These are phyloP conservation scores for Botryosphaeria dothidea DNA, from an alignment of 2,329 filamentous ascomycete species.

Conservation along the genomic window DNA sequence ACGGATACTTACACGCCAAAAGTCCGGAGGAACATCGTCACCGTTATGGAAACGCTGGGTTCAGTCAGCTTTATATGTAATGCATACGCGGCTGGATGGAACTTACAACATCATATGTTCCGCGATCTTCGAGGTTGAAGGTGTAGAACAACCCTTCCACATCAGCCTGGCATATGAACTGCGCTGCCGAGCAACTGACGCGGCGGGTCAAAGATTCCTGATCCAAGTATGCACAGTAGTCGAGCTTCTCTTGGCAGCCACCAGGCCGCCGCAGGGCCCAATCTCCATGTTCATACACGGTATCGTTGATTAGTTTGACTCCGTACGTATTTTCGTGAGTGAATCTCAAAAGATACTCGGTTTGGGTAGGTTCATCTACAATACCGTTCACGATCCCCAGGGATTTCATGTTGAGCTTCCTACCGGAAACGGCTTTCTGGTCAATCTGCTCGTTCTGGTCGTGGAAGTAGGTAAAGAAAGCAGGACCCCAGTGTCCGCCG, in stretches of 20 bases:
- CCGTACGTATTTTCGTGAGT: slow-evolving; percentile 62
- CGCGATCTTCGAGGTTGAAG: slow-evolving; percentile 43
- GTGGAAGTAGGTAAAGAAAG: slow-evolving; percentile 57
- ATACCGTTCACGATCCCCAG: slow-evolving; percentile 28
- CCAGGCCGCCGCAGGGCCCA: slow-evolving; percentile 46
- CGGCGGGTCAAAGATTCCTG: slow-evolving; percentile 36
- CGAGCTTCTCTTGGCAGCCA: slow-evolving; percentile 58
- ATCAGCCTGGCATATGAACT: slow-evolving; percentile 46
- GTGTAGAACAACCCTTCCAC: slow-evolving; percentile 46
- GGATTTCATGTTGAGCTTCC: slow-evolving; percentile 36
- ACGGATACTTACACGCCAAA: background rate
- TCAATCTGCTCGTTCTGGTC: slow-evolving; percentile 57
- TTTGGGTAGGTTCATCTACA: slow-evolving; percentile 46
- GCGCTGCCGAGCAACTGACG: slow-evolving; percentile 45
- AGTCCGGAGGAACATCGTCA: slow-evolving; percentile 34
- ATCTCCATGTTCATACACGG: slow-evolving; percentile 48
- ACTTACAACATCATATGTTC: slow-evolving; percentile 56
- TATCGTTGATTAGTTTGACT: slow-evolving; percentile 53
- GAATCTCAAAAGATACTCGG: slow-evolving; percentile 35
- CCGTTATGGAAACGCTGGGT: slow-evolving; percentile 43
- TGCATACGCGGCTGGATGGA: too few relatives aligned
- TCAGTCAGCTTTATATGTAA: too few relatives aligned
- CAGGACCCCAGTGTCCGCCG: slow-evolving; percentile 60
- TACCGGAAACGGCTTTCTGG: background rate
- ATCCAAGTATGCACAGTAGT: slow-evolving; percentile 35